A percentile compares a stretch with the other conserved stretches of the same genome.
These are phyloP conservation scores for Cryptococcus jaspeensis DNA, from an alignment of 1,284 basidiomycete genomes.

Conservation along the genomic window DNA sequence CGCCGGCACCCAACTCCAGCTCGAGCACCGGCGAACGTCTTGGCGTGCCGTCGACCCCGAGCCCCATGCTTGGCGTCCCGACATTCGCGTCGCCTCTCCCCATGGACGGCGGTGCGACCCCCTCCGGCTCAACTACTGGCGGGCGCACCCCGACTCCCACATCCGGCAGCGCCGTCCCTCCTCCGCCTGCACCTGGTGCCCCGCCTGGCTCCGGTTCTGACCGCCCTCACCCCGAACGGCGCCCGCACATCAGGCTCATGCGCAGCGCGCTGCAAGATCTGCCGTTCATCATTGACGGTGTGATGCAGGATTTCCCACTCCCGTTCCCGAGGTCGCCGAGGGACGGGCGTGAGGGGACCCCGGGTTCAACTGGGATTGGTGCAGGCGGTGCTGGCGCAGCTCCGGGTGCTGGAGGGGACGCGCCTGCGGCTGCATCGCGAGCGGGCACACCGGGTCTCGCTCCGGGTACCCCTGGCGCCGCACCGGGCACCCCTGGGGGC, in stretches of 20 bases:
- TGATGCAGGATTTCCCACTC: too few species aligned
- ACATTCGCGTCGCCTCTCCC: conserved; percentile 10
- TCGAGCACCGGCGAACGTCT: neutral
- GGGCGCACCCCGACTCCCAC: neutral
- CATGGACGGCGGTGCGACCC: conserved; percentile 4
- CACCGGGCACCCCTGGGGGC: too few species aligned
- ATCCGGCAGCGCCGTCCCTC: neutral
- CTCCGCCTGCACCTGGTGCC: neutral
- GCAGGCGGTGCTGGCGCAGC: too few species aligned
- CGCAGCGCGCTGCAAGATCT: neutral
- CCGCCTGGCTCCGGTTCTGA: neutral
- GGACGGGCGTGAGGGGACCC: neutral
- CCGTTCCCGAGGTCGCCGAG: too few species aligned
- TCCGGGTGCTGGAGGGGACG: neutral
- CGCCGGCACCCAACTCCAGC: too few species aligned
- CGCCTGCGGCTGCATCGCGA: too few species aligned
- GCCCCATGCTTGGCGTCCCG: conserved; percentile 8
- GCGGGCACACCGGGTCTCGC: too few species aligned
- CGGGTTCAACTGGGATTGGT: neutral
- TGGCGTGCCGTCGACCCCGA: conserved; percentile 5
- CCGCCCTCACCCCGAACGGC: too few species aligned
- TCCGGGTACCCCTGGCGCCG: too few species aligned
- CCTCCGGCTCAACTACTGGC: neutral
- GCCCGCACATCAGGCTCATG: conserved; percentile 1
- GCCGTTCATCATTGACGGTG: neutral